A percentile compares a stretch with the other conserved stretches of the same genome.
These are phyloP conservation scores for Camellia lanceoleosa DNA, from an alignment of 148 eudicot genomes.

Conservation along the genomic window DNA sequence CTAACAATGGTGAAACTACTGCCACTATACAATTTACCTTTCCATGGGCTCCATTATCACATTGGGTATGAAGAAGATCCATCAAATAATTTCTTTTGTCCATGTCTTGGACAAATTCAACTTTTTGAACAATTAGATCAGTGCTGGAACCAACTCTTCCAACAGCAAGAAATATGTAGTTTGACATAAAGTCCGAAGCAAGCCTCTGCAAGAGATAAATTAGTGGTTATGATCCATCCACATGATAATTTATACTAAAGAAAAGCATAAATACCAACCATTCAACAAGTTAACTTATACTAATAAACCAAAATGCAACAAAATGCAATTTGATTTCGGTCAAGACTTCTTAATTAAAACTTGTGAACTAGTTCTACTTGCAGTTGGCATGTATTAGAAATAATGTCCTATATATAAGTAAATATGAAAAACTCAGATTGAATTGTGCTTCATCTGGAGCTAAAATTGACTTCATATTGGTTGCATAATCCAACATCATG, in stretches of 20 bases:
- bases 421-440: background rate
- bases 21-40: slow-evolving; percentile 38
- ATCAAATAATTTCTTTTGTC: slow-evolving; percentile 57
- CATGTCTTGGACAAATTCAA: slow-evolving; percentile 57
- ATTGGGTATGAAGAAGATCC: slow-evolving; percentile 50
- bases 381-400: background rate
- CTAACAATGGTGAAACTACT: background rate
- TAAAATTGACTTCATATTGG: background rate
- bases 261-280: background rate
- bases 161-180: slow-evolving; percentile 72
- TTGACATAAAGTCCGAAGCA: slow-evolving; percentile 69
- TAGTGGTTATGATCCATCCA: background rate
- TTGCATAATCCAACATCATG: background rate
- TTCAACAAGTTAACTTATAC: background rate
- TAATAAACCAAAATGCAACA: background rate
- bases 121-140: slow-evolving; percentile 65
- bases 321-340: background rate
- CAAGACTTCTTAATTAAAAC: background rate
- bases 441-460: background rate
- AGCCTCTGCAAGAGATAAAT: slow-evolving; percentile 53
- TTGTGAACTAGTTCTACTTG: background rate
- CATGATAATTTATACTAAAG: background rate
- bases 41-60: slow-evolving; percentile 35
- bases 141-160: slow-evolving; percentile 96
- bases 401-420: background rate